These are phyloP conservation scores for Phialocephala subalpina DNA, from an alignment of 2,329 filamentous ascomycete genomes.

Conservation along the genomic window DNA sequence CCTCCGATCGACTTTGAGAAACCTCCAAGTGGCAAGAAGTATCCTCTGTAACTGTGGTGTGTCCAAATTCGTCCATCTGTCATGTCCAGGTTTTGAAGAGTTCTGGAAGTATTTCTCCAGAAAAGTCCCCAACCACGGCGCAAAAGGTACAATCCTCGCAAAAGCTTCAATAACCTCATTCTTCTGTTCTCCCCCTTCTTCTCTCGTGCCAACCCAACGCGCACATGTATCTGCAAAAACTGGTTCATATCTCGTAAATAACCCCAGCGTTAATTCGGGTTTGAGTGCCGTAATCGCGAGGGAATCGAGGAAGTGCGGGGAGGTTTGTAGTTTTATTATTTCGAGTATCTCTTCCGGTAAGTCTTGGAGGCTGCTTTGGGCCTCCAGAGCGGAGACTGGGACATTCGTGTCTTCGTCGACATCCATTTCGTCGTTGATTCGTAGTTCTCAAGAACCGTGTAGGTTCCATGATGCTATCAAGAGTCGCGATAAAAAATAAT, in stretches of 20 bases:
- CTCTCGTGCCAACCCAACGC: slow-evolving; percentile 69
- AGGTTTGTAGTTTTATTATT: slow-evolving; percentile 68
- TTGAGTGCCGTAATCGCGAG: slow-evolving; percentile 75
- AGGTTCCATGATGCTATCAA: slow-evolving; percentile 4
- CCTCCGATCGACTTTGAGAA: slow-evolving; percentile 79
- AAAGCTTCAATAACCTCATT: slow-evolving; percentile 71
- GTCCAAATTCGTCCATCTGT: slow-evolving; percentile 44
- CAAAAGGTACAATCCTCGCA: slow-evolving; percentile 81
- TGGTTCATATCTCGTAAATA: slow-evolving; percentile 78
- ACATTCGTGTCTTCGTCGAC: slow-evolving; percentile 58
- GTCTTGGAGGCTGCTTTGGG: slow-evolving; percentile 61
- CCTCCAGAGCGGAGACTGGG: slow-evolving; percentile 62
- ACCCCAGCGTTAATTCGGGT: slow-evolving; percentile 72
- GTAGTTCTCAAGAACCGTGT: slow-evolving; percentile 18
- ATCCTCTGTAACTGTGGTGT: slow-evolving; percentile 50
- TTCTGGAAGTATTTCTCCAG: slow-evolving; percentile 58
- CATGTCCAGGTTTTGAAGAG: slow-evolving; percentile 40
- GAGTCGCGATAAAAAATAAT: too few species aligned
- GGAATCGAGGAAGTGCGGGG: slow-evolving; percentile 74
- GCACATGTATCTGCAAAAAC: slow-evolving; percentile 85
- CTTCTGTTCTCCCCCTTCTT: slow-evolving; percentile 28
- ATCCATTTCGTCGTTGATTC: slow-evolving; percentile 54
- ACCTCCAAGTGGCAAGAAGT: slow-evolving; percentile 77
- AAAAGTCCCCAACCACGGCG: slow-evolving; percentile 79
- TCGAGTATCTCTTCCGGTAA: slow-evolving; percentile 76